Evolutionary conservation across 1,284 basidiomycete species (phyloP).

Genomic region (Cryptococcus sp.): DNA sequence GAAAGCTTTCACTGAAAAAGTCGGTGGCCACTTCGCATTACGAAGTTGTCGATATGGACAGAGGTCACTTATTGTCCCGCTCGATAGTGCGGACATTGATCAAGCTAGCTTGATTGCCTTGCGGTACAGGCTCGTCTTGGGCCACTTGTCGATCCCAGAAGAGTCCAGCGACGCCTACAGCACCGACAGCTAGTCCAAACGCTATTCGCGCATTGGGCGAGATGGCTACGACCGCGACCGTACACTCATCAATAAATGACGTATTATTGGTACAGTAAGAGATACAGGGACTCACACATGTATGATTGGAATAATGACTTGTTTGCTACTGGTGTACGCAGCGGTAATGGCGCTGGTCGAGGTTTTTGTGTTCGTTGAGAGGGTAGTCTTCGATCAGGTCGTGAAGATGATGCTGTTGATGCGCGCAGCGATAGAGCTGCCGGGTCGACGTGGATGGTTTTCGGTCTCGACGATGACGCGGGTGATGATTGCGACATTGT

Average conservation of each 20-base stretch:
- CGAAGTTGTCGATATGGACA: too few relatives aligned
- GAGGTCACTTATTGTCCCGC: too few relatives aligned
- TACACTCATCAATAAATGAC: too few relatives aligned
- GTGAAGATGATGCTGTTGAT: not conserved
- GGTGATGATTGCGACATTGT: not conserved
- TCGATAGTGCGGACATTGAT: too few relatives aligned
- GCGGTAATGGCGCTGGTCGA: not conserved
- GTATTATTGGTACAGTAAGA: not conserved
- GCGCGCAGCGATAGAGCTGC: not conserved
- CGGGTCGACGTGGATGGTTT: not conserved
- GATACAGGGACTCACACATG: not conserved
- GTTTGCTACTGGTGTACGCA: not conserved
- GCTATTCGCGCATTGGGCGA: slow-evolving; percentile 8
- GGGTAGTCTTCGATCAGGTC: not conserved
- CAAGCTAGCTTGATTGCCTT: too few relatives aligned
- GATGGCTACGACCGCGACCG: slow-evolving; percentile 8
- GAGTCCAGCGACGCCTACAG: slow-evolving; percentile 13
- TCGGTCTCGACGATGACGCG: not conserved
- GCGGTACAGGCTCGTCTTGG: slow-evolving; percentile 7
- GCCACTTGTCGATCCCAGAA: slow-evolving; percentile 14
- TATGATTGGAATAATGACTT: not conserved
- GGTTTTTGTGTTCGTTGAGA: not conserved
- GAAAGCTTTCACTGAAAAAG: too few relatives aligned
- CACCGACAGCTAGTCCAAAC: slow-evolving; percentile 13
- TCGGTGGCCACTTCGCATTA: too few relatives aligned